Conservation (phyloP, 208 protist genomes). For the Acanthamoeba triangularis region DNA sequence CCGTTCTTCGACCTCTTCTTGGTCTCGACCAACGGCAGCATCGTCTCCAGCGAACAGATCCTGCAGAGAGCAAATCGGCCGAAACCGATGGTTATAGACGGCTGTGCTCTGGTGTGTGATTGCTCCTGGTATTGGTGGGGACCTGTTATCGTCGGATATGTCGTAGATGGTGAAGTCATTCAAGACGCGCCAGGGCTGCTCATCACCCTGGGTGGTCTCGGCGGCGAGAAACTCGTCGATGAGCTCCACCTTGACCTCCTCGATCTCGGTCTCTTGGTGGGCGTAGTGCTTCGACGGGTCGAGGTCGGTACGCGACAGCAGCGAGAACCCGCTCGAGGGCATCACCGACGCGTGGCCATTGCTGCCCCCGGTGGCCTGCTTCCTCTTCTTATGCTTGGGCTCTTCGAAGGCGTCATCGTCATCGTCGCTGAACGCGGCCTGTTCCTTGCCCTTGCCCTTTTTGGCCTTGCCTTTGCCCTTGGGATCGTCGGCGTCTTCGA, state of each 20-base stretch:
- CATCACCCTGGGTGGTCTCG: background rate
- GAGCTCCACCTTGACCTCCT: constrained; percentile 32
- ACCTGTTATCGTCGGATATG: constrained; percentile 46
- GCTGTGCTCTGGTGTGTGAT: too few relatives aligned
- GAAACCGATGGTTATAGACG: too few relatives aligned
- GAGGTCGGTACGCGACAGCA: constrained; percentile 30
- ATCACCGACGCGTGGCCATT: background rate
- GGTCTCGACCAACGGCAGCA: background rate
- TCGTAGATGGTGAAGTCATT: constrained; percentile 64
- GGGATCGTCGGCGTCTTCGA: background rate
- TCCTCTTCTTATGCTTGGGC: background rate
- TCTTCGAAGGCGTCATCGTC: constrained; percentile 14
- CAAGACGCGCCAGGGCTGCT: constrained; percentile 23
- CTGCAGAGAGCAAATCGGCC: too few relatives aligned
- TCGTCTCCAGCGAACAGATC: constrained; percentile 24
- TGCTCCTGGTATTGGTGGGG: too few relatives aligned
- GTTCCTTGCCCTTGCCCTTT: background rate
- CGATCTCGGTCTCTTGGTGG: constrained; percentile 16
- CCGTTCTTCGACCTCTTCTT: background rate
- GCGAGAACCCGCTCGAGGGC: constrained; percentile 30
- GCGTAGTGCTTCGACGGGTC: constrained; percentile 31
- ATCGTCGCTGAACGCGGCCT: background rate
- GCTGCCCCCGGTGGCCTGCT: background rate
- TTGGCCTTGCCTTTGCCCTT: constrained; percentile 26
- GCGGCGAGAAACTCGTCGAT: constrained; percentile 9